Evolutionary conservation across 1,284 basidiomycete species (phyloP).

Genomic region (Cystobasidiaceae sp.): DNA sequence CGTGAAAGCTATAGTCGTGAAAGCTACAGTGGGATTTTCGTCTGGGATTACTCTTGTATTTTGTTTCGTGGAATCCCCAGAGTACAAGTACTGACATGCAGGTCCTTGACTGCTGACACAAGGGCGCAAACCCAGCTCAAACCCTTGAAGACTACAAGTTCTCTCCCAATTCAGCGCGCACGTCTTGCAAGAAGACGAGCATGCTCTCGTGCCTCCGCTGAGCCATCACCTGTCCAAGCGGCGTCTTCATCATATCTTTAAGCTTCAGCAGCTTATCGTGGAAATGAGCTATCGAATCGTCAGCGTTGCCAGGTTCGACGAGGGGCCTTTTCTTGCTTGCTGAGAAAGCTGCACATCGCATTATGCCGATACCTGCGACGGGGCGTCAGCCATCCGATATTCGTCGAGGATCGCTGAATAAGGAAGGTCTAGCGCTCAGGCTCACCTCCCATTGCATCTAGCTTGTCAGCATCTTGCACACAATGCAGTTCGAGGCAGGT

Average conservation of each 20-base stretch:
- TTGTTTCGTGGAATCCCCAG: too few relatives aligned
- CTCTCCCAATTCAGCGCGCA: neutral
- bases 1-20: too few relatives aligned
- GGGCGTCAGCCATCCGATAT: neutral
- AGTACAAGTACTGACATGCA: too few relatives aligned
- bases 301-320: slow-evolving; percentile 53
- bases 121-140: neutral
- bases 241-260: slow-evolving; percentile 60
- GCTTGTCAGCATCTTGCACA: slow-evolving; percentile 84
- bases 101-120: too few relatives aligned
- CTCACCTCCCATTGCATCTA: slow-evolving; percentile 76
- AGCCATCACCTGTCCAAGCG: slow-evolving; percentile 33
- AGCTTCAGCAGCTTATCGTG: slow-evolving; percentile 78
- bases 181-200: slow-evolving; percentile 31
- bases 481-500: slow-evolving; percentile 76
- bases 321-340: slow-evolving; percentile 62
- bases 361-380: slow-evolving; percentile 55
- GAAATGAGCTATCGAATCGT: slow-evolving; percentile 72
- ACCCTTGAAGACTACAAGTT: neutral
- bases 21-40: too few relatives aligned
- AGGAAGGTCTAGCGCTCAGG: too few relatives aligned
- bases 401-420: neutral
- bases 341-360: slow-evolving; percentile 80
- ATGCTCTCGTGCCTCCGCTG: slow-evolving; percentile 34
- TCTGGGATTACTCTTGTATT: too few relatives aligned